Evolutionary conservation across 2,329 filamentous ascomycete genomes (phyloP).

Genomic region (Colletotrichum magnum): DNA sequence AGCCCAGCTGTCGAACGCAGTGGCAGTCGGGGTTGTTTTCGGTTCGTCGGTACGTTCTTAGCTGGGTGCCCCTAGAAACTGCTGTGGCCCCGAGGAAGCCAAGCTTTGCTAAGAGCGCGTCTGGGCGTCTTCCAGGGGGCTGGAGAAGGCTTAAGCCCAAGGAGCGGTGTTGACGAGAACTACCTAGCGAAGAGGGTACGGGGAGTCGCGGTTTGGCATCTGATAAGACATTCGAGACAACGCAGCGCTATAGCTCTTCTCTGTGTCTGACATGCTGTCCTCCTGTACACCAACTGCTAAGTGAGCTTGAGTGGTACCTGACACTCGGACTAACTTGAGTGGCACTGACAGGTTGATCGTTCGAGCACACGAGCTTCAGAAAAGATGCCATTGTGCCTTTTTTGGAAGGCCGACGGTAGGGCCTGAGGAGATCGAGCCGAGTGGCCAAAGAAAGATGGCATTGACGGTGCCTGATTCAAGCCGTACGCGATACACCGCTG

Average conservation of each 20-base stretch:
- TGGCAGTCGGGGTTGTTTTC: neutral
- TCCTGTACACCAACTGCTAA: conserved; percentile 17
- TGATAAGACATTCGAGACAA: conserved; percentile 30
- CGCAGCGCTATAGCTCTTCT: conserved; percentile 10
- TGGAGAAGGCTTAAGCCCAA: conserved; percentile 23
- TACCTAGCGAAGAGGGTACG: neutral
- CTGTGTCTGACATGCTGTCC: conserved; percentile 13
- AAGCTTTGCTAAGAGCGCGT: conserved; percentile 26
- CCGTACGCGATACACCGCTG: neutral
- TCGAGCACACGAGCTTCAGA: neutral
- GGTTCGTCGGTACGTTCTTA: neutral
- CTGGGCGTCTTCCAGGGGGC: conserved; percentile 24
- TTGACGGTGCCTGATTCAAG: conserved; percentile 33
- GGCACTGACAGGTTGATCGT: conserved; percentile 22
- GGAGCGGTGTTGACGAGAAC: conserved; percentile 10
- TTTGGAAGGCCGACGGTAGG: conserved; percentile 16
- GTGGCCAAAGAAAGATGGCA: conserved; percentile 13
- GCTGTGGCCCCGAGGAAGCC: conserved; percentile 4
- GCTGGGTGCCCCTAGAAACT: conserved; percentile 11
- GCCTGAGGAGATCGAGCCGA: conserved; percentile 13
- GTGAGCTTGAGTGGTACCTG: conserved; percentile 3
- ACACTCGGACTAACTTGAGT: conserved; percentile 13
- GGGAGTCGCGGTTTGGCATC: conserved; percentile 18
- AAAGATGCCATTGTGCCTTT: conserved; percentile 10
- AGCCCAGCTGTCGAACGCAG: neutral